Base-by-base conservation (phyloP, 2,329 filamentous ascomycete genomes). In the Pleomassaria siparia region DNA sequence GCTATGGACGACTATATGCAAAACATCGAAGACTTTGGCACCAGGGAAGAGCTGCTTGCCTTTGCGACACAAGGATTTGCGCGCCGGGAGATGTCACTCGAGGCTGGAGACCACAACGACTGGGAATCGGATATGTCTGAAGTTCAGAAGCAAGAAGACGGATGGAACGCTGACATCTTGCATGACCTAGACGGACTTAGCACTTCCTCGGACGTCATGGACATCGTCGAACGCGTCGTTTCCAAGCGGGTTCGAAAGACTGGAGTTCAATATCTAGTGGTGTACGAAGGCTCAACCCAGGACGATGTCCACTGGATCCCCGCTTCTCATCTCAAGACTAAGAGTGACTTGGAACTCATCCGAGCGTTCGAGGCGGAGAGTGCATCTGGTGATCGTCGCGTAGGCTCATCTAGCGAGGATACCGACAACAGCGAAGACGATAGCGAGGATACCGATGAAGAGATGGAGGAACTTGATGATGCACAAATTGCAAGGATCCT, bases 1-100 rank as follows among this genome's bases (percentile, higher is more conserved):
- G 74, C 84, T 33, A 71, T 85, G 56, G 80, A 81, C 1, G 88
- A 91, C 60, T 91, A 91, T 58, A 85, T 89, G 60, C 78, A 81
- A 35, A 89, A 90, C 51, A 76, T 88, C 59, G 71, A 70, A 15
- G 76, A 76, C 1, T 76, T 77, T 40, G 74, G 73, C 2, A 52
- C 63, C 40, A 60, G 62, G 15, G 63, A 67, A 12, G 64, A 66
- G 20, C 46, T 62, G 36, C 32, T 59, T 16, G 50, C 53, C n/a
- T 47, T 15, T 13, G 13, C 18, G 18, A 12, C 25, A 15, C 9
- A 56, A 2, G 56, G 59, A 26, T 70, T 70, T 43, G 55, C 57
- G n/a, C 57, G 53, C n/a, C 61, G 69, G 9, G 57, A 63, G n/a
- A 59, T 71, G 59, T 62, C 65, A 39, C 55, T 70, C 7, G 60